Percentiles rank a stretch among this genome's conserved stretches.
phyloP scores from a whole-genome alignment of 1,139 yeast species.

The Candida pseudoviswanathii region DNA sequence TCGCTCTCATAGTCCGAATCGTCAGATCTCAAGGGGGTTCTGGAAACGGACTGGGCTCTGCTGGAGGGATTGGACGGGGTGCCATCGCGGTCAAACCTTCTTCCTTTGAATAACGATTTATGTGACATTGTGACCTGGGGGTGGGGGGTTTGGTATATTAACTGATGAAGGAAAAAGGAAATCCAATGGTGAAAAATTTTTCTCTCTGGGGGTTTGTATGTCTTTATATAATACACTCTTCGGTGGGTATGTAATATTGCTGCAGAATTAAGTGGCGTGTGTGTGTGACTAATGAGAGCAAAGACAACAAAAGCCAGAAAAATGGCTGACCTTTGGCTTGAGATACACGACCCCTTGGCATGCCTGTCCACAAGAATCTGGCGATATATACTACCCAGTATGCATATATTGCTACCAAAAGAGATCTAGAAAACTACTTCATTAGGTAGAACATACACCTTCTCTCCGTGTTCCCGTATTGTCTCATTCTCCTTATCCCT shows the following conservation, averaged over 20 bases:
- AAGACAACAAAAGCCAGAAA: neutral
- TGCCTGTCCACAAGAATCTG: neutral
- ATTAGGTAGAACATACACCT: conserved; percentile 60
- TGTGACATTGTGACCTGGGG: conserved; percentile 11
- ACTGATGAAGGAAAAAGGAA: neutral
- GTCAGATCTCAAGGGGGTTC: conserved; percentile 37
- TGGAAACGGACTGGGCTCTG: conserved; percentile 39
- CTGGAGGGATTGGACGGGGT: conserved; percentile 31
- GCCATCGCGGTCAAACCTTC: conserved; percentile 20
- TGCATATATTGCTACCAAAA: too few species aligned
- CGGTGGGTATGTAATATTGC: neutral
- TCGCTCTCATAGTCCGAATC: conserved; percentile 48
- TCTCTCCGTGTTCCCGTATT: conserved; percentile 59
- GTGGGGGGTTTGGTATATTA: too few species aligned
- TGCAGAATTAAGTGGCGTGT: neutral
- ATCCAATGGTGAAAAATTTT: neutral
- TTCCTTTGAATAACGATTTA: conserved; percentile 15
- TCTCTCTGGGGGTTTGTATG: neutral
- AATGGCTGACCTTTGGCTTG: neutral
- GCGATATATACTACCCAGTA: neutral
- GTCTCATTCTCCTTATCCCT: conserved; percentile 55
- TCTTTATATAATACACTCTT: neutral
- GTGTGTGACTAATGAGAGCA: neutral
- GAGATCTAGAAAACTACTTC: conserved; percentile 49
- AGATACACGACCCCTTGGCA: too few species aligned